Evolutionary conservation across 176 grass and related monocot species (phyloP).

Genomic region (Eleusine indica): DNA sequence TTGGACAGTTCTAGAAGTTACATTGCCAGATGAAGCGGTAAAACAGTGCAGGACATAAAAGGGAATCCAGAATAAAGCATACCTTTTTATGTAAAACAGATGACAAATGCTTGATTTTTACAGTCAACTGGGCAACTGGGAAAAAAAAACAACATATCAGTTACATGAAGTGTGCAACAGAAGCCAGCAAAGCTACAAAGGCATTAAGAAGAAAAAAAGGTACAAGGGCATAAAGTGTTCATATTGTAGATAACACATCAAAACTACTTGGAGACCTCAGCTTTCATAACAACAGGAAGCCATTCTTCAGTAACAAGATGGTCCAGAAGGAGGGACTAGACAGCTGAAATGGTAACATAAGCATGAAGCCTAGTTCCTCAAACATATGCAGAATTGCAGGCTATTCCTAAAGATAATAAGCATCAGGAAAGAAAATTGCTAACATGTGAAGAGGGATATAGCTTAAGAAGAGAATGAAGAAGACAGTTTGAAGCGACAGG

Average conservation of each 20-base stretch:
- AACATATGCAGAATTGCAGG: background rate
- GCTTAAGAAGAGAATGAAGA: background rate
- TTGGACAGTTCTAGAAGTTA: background rate
- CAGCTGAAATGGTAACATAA: background rate
- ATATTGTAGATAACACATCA: background rate
- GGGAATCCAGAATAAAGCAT: slow-evolving; percentile 5
- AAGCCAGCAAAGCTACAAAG: background rate
- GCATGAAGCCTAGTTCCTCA: background rate
- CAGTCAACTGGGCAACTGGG: slow-evolving; percentile 90
- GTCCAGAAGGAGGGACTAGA: background rate
- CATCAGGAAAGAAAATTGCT: background rate
- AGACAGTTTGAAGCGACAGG: background rate
- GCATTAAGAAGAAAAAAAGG: background rate
- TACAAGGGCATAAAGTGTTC: background rate
- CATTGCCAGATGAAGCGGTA: background rate
- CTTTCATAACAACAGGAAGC: background rate
- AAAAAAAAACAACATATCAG: slow-evolving; percentile 30
- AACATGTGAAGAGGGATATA: background rate
- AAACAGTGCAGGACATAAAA: background rate
- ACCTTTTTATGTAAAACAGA: slow-evolving; percentile 92
- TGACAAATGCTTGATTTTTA: slow-evolving; percentile 96
- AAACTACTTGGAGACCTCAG: background rate
- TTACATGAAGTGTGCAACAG: background rate
- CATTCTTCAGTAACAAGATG: background rate
- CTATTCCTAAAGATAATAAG: background rate